Percentiles rank a stretch among this genome's conserved stretches.
Evolutionary conservation across 2,329 filamentous ascomycete species (phyloP).

Genomic region (Macrophomina pseudophaseolina): DNA sequence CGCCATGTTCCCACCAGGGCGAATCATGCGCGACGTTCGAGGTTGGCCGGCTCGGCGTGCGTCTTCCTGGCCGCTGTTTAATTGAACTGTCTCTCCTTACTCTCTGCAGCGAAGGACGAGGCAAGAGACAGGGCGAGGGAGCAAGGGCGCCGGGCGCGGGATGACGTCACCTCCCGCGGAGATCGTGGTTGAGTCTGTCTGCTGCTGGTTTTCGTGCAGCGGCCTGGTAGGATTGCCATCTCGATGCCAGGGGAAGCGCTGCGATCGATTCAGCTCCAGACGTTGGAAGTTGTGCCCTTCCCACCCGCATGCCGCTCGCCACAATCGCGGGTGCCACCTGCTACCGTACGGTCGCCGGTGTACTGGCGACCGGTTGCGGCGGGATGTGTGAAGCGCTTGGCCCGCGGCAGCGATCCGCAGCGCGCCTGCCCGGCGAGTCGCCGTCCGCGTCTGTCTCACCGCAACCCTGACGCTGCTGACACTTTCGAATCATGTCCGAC

Average conservation of each 20-base stretch:
- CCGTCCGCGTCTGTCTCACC: background rate
- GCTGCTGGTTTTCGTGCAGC: background rate
- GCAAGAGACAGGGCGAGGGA: too few species aligned
- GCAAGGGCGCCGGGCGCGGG: background rate
- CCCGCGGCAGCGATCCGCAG: background rate
- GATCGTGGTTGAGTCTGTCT: background rate
- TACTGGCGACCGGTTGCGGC: background rate
- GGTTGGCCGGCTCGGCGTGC: background rate
- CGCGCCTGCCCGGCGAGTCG: background rate
- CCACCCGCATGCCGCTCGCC: background rate
- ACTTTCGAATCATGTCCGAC: constrained; percentile 16
- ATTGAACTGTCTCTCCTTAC: background rate
- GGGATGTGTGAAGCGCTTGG: background rate
- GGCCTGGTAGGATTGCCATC: too few species aligned
- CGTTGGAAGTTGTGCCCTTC: background rate
- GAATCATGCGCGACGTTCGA: constrained; percentile 18
- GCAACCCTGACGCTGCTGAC: background rate
- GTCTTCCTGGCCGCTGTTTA: background rate
- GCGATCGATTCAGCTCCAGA: background rate
- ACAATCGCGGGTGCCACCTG: background rate
- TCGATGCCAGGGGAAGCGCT: background rate
- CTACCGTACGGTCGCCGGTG: background rate
- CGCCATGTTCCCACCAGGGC: constrained; percentile 14
- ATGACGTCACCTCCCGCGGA: constrained; percentile 14
- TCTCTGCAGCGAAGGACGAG: background rate